Evolutionary conservation across 306 rosid genomes (phyloP), one percentile per base, ranked within the genome.

Genomic region (Herpetospermum pedunculosum): DNA sequence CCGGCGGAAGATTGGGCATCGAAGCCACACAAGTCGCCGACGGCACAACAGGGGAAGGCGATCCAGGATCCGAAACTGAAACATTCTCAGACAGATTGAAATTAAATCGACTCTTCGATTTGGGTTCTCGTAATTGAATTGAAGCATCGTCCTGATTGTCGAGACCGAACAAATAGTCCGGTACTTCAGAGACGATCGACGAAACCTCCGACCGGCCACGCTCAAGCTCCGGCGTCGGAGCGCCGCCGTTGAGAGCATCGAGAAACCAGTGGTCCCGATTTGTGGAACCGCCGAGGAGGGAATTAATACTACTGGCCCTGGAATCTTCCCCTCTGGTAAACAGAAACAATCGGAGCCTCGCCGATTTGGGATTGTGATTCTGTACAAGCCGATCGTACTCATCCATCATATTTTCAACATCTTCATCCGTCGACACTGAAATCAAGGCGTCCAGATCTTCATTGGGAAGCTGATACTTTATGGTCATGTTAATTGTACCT

Each of bases 341-440:
- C 8, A 95, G 87, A 75, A 95, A 95, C 59, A 95, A 84, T 2
- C 99, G 88, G 47, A 95, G 92, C 25, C 99, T 87, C 21, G 89
- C 89, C 28, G 86, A 80, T 19, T 88, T 84, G 0, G 96, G 85
- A 86, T 87, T 89, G 10, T 88, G 96, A 62, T 83, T 95, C 74
- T 74, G 92, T 77, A 85, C 65, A 3, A 88, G 21, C 59, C 99
- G 90, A 76, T 91, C 99, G 77, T 85, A 91, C 80, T 95, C 99
- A 25, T 95, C 99, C 77, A 95, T 87, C 99, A 95, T 95, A 86
- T 95, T 95, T 76, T 95, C 99, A 25, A 95, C 97, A 68, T 95
- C 99, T 40, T 95, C 99, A 40, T 95, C 99, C 12, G 96, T 87
- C 13, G 92, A 77, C 1, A 95, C 96, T 0, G 99, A 87, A 70